Base-by-base conservation (phyloP, 495 filamentous ascomycete species). In the Lasiosphaeria miniovina region DNA sequence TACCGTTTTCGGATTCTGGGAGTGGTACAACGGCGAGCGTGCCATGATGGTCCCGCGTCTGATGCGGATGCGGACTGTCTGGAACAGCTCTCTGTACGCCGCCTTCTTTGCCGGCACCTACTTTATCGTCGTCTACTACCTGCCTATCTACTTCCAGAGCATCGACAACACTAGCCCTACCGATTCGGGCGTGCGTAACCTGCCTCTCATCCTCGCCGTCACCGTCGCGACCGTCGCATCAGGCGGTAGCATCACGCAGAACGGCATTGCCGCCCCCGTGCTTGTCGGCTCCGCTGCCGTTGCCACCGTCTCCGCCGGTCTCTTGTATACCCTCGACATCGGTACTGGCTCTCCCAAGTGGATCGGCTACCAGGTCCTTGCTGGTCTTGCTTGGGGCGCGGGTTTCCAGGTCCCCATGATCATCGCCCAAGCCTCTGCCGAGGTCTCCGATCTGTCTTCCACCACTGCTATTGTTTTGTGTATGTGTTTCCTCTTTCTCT, bases 61-160 rank as follows among this genome's bases (percentile, higher is more conserved):
- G n/a, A 57, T 83, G 36, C 56, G 60, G 7, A 71, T 76, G 50
- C 75, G 81, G 14, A 65, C 59, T 36, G 71, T 85, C 45, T 72
- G 70, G 53, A 71, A 73, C 15, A 65, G 67, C 10, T 67, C 69
- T 34, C 14, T 71, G 11, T 80, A 63, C 65, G 45, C 64, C 11
- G 71, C 80, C 61, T 72, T 77, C 68, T 73, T 80, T 36, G 68
- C 67, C 0, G 80, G 80, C 11, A 60, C 65, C 1, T 80, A 77
- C 61, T 78, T 79, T 60, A 49, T 80, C 3, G 40, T 82, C 8
- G 70, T 85, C 17, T 87, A 84, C 67, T 87, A 83, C 59, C 70
- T 88, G 4, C 84, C 85, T 31, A 81, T 88, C 58, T 89, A 85
- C 64, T 88, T 87, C 66, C 86, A 89, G 61, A 68, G 64, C 32